phyloP scores from a whole-genome alignment of 371 early-diverging fungal genomes.

The Batkoa obscura region DNA sequence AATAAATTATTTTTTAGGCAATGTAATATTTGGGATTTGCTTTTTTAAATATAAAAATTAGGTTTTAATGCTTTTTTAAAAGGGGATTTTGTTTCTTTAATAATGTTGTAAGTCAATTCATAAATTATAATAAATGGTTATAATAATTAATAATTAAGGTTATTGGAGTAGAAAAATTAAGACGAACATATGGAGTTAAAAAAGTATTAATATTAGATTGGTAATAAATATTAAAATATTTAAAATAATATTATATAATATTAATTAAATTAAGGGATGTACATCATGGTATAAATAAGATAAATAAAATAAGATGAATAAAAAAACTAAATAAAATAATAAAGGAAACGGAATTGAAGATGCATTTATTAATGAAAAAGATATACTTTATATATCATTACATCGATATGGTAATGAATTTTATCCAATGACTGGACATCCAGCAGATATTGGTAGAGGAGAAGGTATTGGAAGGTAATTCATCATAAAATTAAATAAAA shows the following conservation, averaged over 20 bases:
- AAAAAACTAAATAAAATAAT: conserved; percentile 3
- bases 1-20: not conserved
- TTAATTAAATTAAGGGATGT: conserved; percentile 72
- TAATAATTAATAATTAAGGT: conserved; percentile 17
- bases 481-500: not conserved
- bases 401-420: conserved; percentile 67
- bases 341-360: conserved; percentile 75
- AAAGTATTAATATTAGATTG: conserved; percentile 76
- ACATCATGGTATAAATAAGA: conserved; percentile 61
- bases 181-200: conserved; percentile 18
- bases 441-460: conserved; percentile 33
- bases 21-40: not conserved
- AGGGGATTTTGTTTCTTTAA: conserved; percentile 83
- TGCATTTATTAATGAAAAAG: conserved; percentile 48
- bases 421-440: conserved; percentile 45
- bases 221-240: conserved; percentile 16
- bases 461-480: conserved; percentile 40
- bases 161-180: conserved; percentile 48
- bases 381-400: conserved; percentile 64
- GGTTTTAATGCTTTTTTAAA: conserved; percentile 1
- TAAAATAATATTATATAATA: not conserved
- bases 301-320: not conserved
- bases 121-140: not conserved
- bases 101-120: conserved; percentile 32
- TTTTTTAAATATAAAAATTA: too few relatives aligned